These are phyloP conservation scores for Knufia fluminis DNA, from an alignment of 2,329 filamentous ascomycete genomes.

Conservation along the genomic window DNA sequence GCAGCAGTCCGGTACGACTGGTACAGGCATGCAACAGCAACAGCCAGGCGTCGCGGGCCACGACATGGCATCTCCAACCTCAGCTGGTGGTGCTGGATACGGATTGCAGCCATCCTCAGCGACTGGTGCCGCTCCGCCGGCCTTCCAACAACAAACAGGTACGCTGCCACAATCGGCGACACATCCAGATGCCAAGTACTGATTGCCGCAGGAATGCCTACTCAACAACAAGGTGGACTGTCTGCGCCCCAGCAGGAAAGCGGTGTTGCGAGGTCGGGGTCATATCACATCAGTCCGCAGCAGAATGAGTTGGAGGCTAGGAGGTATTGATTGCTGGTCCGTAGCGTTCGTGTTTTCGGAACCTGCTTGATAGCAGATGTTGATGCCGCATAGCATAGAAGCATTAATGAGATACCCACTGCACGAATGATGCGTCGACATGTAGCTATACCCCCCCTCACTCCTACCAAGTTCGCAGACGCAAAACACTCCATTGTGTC, in stretches of 20 bases:
- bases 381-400: too few relatives aligned
- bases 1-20: not conserved
- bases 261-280: not conserved
- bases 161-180: not conserved
- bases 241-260: not conserved
- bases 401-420: too few relatives aligned
- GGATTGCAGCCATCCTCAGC: not conserved
- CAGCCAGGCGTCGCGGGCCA: too few relatives aligned
- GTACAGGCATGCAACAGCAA: too few relatives aligned
- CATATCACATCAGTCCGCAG: not conserved
- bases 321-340: conserved; percentile 5
- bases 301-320: conserved; percentile 7
- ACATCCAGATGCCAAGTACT: not conserved
- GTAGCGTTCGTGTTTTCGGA: too few relatives aligned
- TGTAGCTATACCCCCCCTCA: too few relatives aligned
- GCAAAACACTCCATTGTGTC: too few relatives aligned
- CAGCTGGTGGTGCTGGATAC: not conserved
- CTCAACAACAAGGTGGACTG: not conserved
- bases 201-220: not conserved
- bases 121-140: not conserved
- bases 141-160: not conserved
- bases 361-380: too few relatives aligned
- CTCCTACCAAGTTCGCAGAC: too few relatives aligned
- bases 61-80: not conserved
- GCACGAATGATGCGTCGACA: too few relatives aligned